Percentiles rank a stretch among this genome's conserved stretches.
These are phyloP conservation scores for Elaeagnus macrophylla DNA, from an alignment of 306 rosid genomes.

Conservation along the genomic window DNA sequence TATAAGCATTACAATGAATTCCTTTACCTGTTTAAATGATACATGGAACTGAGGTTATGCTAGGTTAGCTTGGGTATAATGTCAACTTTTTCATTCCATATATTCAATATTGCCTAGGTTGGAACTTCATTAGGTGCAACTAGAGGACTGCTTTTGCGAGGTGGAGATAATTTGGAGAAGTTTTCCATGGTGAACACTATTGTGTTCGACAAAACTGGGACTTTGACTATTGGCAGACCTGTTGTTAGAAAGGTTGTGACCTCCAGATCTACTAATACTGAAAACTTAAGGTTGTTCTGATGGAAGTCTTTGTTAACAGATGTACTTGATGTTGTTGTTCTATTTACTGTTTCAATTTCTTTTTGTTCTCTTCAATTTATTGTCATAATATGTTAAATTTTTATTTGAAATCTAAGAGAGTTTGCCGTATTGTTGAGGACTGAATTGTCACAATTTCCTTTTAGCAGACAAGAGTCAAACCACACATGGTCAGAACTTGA, in stretches of 20 bases:
- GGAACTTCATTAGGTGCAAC: conserved; percentile 96
- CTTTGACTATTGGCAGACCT: conserved; percentile 89
- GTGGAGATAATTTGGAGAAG: conserved; percentile 82
- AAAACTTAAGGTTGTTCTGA: conserved; percentile 37
- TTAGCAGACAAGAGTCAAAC: conserved; percentile 38
- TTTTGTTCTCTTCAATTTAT: not conserved
- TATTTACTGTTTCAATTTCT: not conserved
- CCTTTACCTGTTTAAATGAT: not conserved
- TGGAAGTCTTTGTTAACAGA: conserved; percentile 2
- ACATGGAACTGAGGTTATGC: not conserved
- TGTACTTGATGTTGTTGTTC: not conserved
- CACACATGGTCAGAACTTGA: conserved; percentile 58
- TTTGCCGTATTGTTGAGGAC: no score
- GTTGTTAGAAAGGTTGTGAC: conserved; percentile 70
- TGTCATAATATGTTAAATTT: not conserved
- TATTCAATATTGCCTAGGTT: conserved; percentile 43
- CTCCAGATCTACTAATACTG: conserved; percentile 29
- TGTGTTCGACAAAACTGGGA: conserved; percentile 97
- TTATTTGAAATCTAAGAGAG: no score
- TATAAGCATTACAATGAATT: no score
- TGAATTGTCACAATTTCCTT: not conserved
- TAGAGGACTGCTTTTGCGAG: conserved; percentile 84
- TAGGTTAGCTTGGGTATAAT: not conserved
- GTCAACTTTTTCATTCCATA: conserved; percentile 11
- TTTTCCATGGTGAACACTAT: conserved; percentile 76